Evolutionary conservation across 225 moss, liverwort and hornwort species (phyloP).

Genomic region (Antitrichia curtipendula): DNA sequence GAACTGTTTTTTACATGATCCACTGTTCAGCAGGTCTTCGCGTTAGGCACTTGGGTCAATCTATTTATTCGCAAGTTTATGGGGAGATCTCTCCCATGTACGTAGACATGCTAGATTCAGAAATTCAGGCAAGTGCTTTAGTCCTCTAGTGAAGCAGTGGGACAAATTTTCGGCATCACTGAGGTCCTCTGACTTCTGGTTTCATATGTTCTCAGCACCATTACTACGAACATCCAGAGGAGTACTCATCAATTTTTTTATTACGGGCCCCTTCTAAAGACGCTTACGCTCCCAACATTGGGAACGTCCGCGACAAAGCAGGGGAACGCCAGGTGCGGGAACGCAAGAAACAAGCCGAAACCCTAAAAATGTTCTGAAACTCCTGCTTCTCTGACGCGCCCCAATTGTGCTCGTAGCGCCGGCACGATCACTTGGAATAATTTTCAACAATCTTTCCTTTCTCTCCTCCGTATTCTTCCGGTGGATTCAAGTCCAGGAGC

Average conservation of each 20-base stretch:
- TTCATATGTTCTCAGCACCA: conserved; percentile 33
- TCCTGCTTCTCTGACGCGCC: background rate
- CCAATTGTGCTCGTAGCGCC: background rate
- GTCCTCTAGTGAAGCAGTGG: background rate
- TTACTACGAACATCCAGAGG: conserved; percentile 83
- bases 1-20: background rate
- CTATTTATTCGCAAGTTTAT: background rate
- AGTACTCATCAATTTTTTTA: conserved; percentile 67
- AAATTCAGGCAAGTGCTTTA: background rate
- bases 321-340: too few relatives aligned
- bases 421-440: background rate
- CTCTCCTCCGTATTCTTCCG: background rate
- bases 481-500: background rate
- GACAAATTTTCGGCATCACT: background rate
- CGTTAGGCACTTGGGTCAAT: background rate
- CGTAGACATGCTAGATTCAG: background rate
- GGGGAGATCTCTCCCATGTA: background rate
- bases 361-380: too few relatives aligned
- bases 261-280: too few relatives aligned
- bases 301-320: too few relatives aligned
- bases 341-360: too few relatives aligned
- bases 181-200: background rate
- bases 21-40: background rate
- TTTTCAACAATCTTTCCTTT: background rate
- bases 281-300: too few relatives aligned